phyloP scores from a whole-genome alignment of 345 rosid genomes.

The Pistacia vera region DNA sequence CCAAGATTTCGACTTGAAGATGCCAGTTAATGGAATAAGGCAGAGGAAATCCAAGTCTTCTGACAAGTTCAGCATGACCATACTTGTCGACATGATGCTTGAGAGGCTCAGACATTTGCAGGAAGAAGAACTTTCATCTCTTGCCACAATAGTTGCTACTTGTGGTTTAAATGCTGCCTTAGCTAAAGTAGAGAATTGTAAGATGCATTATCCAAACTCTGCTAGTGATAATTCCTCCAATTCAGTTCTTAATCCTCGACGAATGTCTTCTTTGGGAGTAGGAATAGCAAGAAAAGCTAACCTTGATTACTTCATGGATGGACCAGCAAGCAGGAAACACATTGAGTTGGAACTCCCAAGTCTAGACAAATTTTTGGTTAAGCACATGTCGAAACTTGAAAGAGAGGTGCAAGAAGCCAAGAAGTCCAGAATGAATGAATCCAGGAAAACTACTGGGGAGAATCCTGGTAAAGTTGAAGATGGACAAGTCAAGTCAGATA shows the following conservation, averaged over 20 bases:
- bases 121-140: conserved; percentile 88
- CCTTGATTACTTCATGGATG: conserved; percentile 26
- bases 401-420: conserved; percentile 85
- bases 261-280: conserved; percentile 48
- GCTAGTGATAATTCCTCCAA: conserved; percentile 25
- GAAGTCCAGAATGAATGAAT: conserved; percentile 37
- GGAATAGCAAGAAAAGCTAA: conserved; percentile 36
- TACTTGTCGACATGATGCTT: conserved; percentile 73
- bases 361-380: conserved; percentile 83
- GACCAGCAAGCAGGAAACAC: conserved; percentile 31
- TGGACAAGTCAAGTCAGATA: conserved; percentile 11
- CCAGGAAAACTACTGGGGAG: conserved; percentile 23
- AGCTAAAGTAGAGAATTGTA: conserved; percentile 62
- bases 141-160: conserved; percentile 91
- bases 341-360: conserved; percentile 60
- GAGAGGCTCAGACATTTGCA: conserved; percentile 81
- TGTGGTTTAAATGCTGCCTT: conserved; percentile 90
- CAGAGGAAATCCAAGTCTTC: conserved; percentile 55
- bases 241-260: conserved; percentile 35
- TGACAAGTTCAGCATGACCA: conserved; percentile 51
- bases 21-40: conserved; percentile 35
- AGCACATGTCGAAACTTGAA: conserved; percentile 79
- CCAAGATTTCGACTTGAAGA: conserved; percentile 30
- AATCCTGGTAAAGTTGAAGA: conserved; percentile 16
- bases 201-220: conserved; percentile 34